Percentiles rank a stretch among this genome's conserved stretches.
Evolutionary conservation across 202 grass and related monocot genomes (phyloP).

Genomic region (Schoenoplectus triqueter): DNA sequence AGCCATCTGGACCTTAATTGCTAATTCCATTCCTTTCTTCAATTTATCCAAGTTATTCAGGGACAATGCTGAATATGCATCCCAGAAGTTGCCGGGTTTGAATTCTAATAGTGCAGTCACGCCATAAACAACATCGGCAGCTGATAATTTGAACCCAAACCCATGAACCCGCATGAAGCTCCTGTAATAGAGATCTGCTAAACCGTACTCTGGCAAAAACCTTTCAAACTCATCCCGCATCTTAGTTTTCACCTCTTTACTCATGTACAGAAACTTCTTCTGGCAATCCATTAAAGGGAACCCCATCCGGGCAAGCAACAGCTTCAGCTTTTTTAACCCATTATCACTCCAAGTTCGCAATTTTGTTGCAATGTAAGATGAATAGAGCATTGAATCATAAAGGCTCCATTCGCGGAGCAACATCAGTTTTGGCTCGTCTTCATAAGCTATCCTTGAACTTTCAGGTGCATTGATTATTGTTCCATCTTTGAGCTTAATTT

Average conservation of each 20-base stretch:
- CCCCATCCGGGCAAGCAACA: slow-evolving; percentile 80
- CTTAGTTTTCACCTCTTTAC: slow-evolving; percentile 85
- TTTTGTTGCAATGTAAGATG: slow-evolving; percentile 84
- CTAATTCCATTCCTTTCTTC: slow-evolving; percentile 81
- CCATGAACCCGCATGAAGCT: slow-evolving; percentile 86
- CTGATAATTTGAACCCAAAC: slow-evolving; percentile 73
- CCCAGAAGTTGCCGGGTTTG: slow-evolving; percentile 71
- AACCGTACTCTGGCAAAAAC: slow-evolving; percentile 79
- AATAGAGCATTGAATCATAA: slow-evolving; percentile 93
- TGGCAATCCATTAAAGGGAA: slow-evolving; percentile 83
- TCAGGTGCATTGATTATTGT: slow-evolving; percentile 83
- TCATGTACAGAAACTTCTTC: slow-evolving; percentile 97
- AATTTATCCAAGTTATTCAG: slow-evolving; percentile 73
- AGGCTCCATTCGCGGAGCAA: slow-evolving; percentile 85
- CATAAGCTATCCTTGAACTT: slow-evolving; percentile 75
- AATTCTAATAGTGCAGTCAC: slow-evolving; percentile 80
- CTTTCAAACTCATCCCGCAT: slow-evolving; percentile 84
- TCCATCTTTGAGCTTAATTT: slow-evolving; percentile 86
- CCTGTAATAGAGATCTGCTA: slow-evolving; percentile 78
- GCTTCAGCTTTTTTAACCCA: slow-evolving; percentile 90
- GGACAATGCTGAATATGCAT: slow-evolving; percentile 77
- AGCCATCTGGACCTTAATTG: slow-evolving; percentile 84
- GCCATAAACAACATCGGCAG: slow-evolving; percentile 87
- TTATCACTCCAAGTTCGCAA: slow-evolving; percentile 96
- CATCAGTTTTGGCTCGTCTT: slow-evolving; percentile 87